phyloP scores from a whole-genome alignment of 108 stramenopile species.

The Hondaea fermentalgiana region DNA sequence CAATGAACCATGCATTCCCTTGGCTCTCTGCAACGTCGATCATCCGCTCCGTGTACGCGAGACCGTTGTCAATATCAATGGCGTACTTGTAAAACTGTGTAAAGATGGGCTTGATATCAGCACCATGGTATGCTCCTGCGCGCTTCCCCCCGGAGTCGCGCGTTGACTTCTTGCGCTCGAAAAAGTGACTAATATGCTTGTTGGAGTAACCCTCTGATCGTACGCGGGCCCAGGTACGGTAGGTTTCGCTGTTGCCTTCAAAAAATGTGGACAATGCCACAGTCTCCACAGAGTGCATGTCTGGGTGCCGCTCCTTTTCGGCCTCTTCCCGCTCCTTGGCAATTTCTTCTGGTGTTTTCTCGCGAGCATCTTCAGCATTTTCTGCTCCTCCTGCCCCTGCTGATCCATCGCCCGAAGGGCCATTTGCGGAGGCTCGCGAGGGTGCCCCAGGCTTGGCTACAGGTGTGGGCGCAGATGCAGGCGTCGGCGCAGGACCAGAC shows the following conservation, averaged over 20 bases:
- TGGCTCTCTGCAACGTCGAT: neutral
- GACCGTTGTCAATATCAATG: neutral
- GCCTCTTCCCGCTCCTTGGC: conserved; percentile 14
- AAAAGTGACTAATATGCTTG: neutral
- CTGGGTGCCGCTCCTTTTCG: neutral
- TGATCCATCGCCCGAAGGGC: neutral
- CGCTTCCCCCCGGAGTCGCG: neutral
- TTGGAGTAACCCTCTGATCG: neutral
- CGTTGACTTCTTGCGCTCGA: neutral
- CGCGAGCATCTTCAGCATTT: neutral
- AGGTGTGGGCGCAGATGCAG: too few species aligned
- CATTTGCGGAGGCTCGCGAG: too few species aligned
- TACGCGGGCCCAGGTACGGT: neutral
- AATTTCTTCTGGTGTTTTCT: neutral
- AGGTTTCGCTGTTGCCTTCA: neutral
- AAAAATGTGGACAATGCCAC: neutral
- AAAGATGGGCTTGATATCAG: neutral
- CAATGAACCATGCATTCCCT: neutral
- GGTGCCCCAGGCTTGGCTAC: too few species aligned
- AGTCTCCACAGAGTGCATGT: conserved; percentile 8
- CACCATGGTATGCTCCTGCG: neutral
- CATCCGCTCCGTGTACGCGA: neutral
- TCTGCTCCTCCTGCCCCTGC: neutral
- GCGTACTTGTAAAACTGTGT: conserved; percentile 13
- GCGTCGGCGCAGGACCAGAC: too few species aligned